These are phyloP conservation scores for Lactarius indigo DNA, from an alignment of 768 basidiomycete species.

Conservation along the genomic window DNA sequence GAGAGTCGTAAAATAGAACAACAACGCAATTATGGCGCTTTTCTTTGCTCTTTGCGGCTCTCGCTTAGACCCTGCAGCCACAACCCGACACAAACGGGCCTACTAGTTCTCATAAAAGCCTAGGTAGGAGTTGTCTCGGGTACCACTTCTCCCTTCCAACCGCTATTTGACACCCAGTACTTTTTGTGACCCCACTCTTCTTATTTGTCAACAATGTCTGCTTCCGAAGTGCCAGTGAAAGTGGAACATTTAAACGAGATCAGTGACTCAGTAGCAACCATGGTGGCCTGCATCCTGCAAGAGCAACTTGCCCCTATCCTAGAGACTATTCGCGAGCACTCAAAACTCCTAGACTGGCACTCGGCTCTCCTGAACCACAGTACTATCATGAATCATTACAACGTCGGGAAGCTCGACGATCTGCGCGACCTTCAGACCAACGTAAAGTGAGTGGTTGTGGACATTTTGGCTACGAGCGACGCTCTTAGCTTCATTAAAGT, in stretches of 20 bases:
- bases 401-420: slow-evolving; percentile 20
- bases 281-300: neutral
- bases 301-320: slow-evolving; percentile 18
- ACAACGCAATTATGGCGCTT: neutral
- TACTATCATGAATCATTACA: slow-evolving; percentile 12
- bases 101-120: neutral
- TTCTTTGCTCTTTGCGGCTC: neutral
- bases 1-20: neutral
- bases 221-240: neutral
- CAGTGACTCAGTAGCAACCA: neutral
- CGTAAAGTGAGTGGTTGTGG: neutral
- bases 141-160: neutral
- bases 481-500: neutral
- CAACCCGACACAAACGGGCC: neutral
- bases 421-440: slow-evolving; percentile 14
- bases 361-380: slow-evolving; percentile 13
- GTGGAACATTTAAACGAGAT: neutral
- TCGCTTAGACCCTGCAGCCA: neutral
- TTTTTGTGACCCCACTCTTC: neutral
- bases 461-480: neutral
- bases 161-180: neutral
- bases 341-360: slow-evolving; percentile 12
- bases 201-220: neutral
- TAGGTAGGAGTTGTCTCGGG: neutral
- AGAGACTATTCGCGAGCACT: slow-evolving; percentile 9